Base-by-base conservation (phyloP, 306 rosid genomes). In the Prunus mira region DNA sequence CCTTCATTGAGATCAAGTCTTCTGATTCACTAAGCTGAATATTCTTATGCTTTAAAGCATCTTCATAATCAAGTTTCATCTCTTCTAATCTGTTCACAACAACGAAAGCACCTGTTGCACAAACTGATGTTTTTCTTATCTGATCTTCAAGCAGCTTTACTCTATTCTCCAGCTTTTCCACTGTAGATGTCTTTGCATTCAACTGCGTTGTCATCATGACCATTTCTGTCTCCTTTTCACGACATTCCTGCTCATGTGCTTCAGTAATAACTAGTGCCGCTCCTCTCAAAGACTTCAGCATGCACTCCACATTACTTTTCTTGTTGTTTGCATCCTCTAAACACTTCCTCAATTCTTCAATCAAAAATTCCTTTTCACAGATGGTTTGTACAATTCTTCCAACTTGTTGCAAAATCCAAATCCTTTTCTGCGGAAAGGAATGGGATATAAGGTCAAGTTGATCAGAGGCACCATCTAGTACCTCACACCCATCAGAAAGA, bases 321-420 rank as follows among this genome's bases (percentile, higher is more conserved):
- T 88, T 95, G 84, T 85, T 89, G 87, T 91, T 87, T 78, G 97
- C 93, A 81, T 92, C 96, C 84, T 95, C 97, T 80, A 95, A 84
- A 78, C 92, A 92, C 50, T 87, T 78, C 79, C 92, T 73, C 47
- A 95, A 88, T 67, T 95, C 96, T 43, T 92, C 96, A 86, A 92
- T 79, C 74, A 95, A 56, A 65, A 88, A 75, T 60, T 92, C 99
- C 87, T 92, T 95, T 65, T 95, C 97, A 49, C 89, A 85, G 58
- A 91, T 82, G 80, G 79, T 78, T 83, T 85, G 81, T 57, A 79
- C 87, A 79, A 88, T 80, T 85, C 76, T 84, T 80, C 93, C 84
- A 65, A 89, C 90, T 82, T 95, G 92, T 85, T 92, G 96, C 10
- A 97, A 95, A 80, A 92, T 89, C 97, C 97, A 88, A 67, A 95